Percentiles rank a stretch among this genome's conserved stretches.
These are phyloP conservation scores for Diaporthe destruens DNA, from an alignment of 2,329 filamentous ascomycete species.

Conservation along the genomic window DNA sequence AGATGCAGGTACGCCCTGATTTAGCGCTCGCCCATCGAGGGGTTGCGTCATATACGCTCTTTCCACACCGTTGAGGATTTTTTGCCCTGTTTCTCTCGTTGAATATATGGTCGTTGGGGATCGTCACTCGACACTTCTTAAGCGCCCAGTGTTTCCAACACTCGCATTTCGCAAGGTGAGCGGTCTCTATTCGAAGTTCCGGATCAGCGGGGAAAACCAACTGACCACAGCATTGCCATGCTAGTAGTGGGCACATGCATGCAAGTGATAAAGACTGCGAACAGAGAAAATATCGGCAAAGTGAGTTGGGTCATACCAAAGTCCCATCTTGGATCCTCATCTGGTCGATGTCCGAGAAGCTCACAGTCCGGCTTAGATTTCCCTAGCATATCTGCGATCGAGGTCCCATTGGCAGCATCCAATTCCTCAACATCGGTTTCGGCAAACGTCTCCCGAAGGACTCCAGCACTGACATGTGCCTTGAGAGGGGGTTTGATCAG, in stretches of 20 bases:
- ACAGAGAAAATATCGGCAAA: too few relatives aligned
- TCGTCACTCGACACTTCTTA: not conserved
- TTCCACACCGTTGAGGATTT: not conserved
- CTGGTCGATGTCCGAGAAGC: not conserved
- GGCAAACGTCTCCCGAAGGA: not conserved
- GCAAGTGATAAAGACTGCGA: not conserved
- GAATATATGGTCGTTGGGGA: slow-evolving; percentile 34
- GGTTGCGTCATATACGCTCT: not conserved
- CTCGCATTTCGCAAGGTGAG: not conserved
- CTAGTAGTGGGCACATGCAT: not conserved
- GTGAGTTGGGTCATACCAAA: not conserved
- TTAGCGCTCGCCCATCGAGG: not conserved
- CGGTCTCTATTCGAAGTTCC: not conserved
- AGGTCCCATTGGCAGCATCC: not conserved
- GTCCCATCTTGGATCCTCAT: slow-evolving; percentile 4
- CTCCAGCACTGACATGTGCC: not conserved
- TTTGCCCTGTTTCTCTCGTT: not conserved
- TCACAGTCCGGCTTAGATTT: not conserved
- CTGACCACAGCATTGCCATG: too few relatives aligned
- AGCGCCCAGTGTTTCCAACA: not conserved
- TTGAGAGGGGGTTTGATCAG: not conserved
- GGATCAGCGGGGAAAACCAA: not conserved
- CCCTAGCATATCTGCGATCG: too few relatives aligned
- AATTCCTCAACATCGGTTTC: too few relatives aligned
- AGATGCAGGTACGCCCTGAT: not conserved